Evolutionary conservation across 2,329 filamentous ascomycete genomes (phyloP), one percentile per base, ranked within the genome.

Genomic region (Colletotrichum navitas): DNA sequence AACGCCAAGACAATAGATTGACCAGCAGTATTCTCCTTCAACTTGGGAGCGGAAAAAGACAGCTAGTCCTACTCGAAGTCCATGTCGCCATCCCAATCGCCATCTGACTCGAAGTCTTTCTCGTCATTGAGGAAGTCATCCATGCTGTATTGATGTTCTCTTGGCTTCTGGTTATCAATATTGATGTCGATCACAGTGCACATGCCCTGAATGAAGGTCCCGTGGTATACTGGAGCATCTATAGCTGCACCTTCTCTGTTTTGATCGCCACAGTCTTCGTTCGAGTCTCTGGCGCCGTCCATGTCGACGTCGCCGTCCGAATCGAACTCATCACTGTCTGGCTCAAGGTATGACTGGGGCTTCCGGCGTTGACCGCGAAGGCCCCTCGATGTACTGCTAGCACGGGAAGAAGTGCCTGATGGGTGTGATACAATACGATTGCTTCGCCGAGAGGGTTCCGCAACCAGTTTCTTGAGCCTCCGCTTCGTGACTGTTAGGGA

Each of bases 81-180:
- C 45, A 84, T 81, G 60, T 89, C 87, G 5, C 88, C 89, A 61
- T 90, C 85, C 88, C 86, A 89, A 39, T 89, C 87, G 0, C 83
- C 87, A 80, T 88, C 87, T 3, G 83, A 84, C 47, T 89, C 85
- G 45, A 89, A 87, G 68, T 88, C 86, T 4, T 85, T 85, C 3
- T 84, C 81, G 1, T 79, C 80, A 80, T 92, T 80, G 18, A 93
- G 80, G 75, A 95, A 95, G 78, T 95, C 92, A 1, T 87, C 89
- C 84, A 94, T 93, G 29, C 86, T 87, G 74, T 87, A 93, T 72
- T 92, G 90, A 32, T 87, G 82, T 81, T 94, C 93, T 2, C 86
- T 86, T 6, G 91, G 90, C 72, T 93, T 91, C 77, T 93, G 88
- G 78, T 95, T 95, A 80, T 95, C 93, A 74, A 95, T 91, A 55